Evolutionary conservation across 2,329 filamentous ascomycete genomes (phyloP), one percentile per base, ranked within the genome.

Genomic region (Scytalidium sp.): DNA sequence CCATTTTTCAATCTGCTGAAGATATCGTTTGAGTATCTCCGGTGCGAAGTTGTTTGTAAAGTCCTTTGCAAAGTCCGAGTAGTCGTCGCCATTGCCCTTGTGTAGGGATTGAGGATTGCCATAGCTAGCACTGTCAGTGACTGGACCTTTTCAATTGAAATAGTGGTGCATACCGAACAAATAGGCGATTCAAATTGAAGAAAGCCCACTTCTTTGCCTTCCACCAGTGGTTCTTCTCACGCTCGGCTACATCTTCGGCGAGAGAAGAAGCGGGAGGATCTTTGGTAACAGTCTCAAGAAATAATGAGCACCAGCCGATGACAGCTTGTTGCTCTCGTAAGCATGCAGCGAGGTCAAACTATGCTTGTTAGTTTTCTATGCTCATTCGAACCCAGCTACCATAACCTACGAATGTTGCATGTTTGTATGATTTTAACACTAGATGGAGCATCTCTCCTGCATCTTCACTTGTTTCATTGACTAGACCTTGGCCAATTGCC

Each of bases 181-280:
- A 99, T 17, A 99, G 81, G 55, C 94, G 83, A 74, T 99, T 99
- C 60, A 99, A 73, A 70, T 97, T 97, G 64, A 94, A 96, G 70
- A 97, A 99, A 13, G 93, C 88, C 94, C 94, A 97, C 72, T 99
- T 99, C 84, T 97, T 97, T 56, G 92, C 89, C 76, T 97, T 99
- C 93, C 93, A 99, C 93, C 94, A 99, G 69, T 97, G 91, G 67
- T 96, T 92, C 62, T 87, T 82, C 70, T 97, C 94, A 50, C 94
- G 84, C 65, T 97, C 93, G 51, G 90, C 84, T 46, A 87, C 73
- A 51, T 85, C 89, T 52, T 95, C 90, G 50, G 77, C 70, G 80
- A 97, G 85, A 29, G 92, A 87, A 59, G 79, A 84, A 49, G 87
- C 79, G 3, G 94, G 94, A 29, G 89, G 84, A 19, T 85, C 75